phyloP scores from a whole-genome alignment of 805 yeast species.

The Pichia occidentalis region DNA sequence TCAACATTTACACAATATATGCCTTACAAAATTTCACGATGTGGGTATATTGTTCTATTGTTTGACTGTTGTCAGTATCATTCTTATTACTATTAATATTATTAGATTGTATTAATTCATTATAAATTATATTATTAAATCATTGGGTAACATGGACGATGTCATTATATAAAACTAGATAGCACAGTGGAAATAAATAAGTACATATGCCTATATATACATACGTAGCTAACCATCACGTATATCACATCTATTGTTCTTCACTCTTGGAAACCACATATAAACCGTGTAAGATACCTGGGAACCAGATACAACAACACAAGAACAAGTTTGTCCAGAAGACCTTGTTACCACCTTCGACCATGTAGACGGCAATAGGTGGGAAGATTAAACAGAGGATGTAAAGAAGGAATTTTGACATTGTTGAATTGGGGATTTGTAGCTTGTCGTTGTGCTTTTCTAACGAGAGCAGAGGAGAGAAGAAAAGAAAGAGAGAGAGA shows the following conservation, averaged over 20 bases:
- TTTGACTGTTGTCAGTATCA: too few species aligned
- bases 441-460: neutral
- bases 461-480: neutral
- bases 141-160: too few species aligned
- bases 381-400: slow-evolving; percentile 50
- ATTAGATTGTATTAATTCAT: too few species aligned
- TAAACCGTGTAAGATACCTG: slow-evolving; percentile 72
- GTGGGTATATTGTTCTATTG: too few species aligned
- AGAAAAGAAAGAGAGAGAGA: neutral
- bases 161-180: too few species aligned
- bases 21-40: too few species aligned
- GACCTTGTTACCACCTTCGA: slow-evolving; percentile 49
- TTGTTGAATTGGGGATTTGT: slow-evolving; percentile 7
- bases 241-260: too few species aligned
- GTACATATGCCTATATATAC: neutral
- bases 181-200: too few species aligned
- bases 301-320: slow-evolving; percentile 63
- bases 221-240: too few species aligned
- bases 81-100: too few species aligned
- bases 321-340: slow-evolving; percentile 58
- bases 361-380: slow-evolving; percentile 68
- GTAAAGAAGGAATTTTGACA: slow-evolving; percentile 11
- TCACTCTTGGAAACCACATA: slow-evolving; percentile 39
- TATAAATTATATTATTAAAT: too few species aligned
- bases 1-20: too few species aligned